A percentile compares a stretch with the other conserved stretches of the same genome.
phyloP scores from a whole-genome alignment of 441 rosid genomes.

The Jatropha multifida region DNA sequence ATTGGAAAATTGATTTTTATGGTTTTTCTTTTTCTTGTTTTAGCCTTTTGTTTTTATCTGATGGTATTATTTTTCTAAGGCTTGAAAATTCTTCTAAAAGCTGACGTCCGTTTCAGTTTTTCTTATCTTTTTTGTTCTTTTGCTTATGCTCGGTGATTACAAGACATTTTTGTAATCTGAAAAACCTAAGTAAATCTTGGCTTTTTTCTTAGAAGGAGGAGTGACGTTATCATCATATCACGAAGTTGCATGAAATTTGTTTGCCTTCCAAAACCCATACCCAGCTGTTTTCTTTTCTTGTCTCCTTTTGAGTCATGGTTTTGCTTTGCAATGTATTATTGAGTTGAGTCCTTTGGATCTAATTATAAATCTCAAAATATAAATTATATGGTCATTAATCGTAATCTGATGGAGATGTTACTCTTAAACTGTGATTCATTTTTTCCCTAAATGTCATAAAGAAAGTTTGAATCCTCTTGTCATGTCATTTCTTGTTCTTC shows the following conservation, averaged over 20 bases:
- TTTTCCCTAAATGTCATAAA: no score
- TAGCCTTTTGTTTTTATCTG: neutral
- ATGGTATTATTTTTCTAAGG: neutral
- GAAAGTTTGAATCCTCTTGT: neutral
- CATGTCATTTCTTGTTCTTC: neutral
- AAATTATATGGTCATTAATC: no score
- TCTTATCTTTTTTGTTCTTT: neutral
- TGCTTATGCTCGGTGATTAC: conserved; percentile 11
- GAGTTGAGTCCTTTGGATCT: neutral
- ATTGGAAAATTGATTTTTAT: neutral
- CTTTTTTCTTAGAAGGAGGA: neutral
- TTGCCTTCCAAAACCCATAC: neutral
- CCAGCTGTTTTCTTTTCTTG: conserved; percentile 13
- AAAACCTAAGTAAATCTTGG: conserved; percentile 2
- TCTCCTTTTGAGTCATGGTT: neutral
- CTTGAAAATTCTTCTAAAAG: neutral
- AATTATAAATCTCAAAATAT: neutral
- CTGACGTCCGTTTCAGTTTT: neutral
- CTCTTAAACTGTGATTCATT: no score
- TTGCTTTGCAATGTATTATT: neutral
- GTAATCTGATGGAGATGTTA: no score
- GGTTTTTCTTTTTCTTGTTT: neutral
- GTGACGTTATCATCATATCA: conserved; percentile 11
- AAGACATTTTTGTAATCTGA: neutral
- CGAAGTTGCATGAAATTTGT: conserved; percentile 3